Conservation (phyloP, 108 stramenopile genomes). For the Aurantiochytrium sp. region DNA sequence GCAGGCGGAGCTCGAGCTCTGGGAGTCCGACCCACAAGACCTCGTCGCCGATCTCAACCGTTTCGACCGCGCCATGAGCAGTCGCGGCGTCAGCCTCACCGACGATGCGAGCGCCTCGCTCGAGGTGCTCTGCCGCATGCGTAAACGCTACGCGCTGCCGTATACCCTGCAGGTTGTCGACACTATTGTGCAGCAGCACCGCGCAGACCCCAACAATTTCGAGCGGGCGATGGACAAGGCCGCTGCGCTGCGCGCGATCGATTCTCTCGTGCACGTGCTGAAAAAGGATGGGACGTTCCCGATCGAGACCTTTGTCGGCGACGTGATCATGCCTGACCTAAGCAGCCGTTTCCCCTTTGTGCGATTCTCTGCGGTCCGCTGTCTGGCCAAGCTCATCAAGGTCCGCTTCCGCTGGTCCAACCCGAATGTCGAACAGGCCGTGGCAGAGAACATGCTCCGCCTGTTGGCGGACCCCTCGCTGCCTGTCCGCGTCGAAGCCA, state of each 20-base stretch:
- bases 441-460: not conserved
- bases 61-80: constrained; percentile 4
- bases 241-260: not conserved
- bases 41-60: not conserved
- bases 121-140: constrained; percentile 22
- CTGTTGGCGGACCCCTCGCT: not conserved
- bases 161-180: not conserved
- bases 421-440: not conserved
- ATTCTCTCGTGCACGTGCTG: not conserved
- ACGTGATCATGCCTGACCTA: not conserved
- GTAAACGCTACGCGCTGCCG: constrained; percentile 11
- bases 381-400: not conserved
- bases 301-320: not conserved
- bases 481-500: not conserved
- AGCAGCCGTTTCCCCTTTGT: not conserved
- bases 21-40: constrained; percentile 5
- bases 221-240: not conserved
- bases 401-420: not conserved
- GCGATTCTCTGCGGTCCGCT: not conserved
- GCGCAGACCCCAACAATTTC: not conserved
- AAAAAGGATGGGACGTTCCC: not conserved
- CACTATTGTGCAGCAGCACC: not conserved
- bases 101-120: not conserved
- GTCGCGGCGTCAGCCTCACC: not conserved
- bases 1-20: not conserved